A percentile compares a stretch with the other conserved stretches of the same genome.
phyloP scores from a whole-genome alignment of 2,329 filamentous ascomycete genomes.

The Fusarium buharicum region DNA sequence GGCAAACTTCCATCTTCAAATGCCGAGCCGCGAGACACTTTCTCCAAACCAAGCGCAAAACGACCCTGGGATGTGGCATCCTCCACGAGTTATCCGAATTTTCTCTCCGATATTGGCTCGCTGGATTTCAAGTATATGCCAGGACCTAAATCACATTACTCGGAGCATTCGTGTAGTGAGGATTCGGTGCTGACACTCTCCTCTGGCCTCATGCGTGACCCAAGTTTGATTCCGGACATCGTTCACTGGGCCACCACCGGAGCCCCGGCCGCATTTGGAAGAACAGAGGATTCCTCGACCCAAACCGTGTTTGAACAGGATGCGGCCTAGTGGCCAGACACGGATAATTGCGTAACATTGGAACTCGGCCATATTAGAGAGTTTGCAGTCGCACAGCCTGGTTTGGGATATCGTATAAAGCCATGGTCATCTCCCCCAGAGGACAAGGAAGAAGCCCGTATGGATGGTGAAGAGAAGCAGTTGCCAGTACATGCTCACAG shows the following conservation, averaged over 20 bases:
- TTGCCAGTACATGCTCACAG: slow-evolving; percentile 2
- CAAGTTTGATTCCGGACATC: slow-evolving; percentile 18
- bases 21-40: not conserved
- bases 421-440: slow-evolving; percentile 4
- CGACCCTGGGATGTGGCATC: slow-evolving; percentile 15
- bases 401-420: slow-evolving; percentile 5
- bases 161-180: slow-evolving; percentile 12
- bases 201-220: slow-evolving; percentile 10
- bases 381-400: not conserved
- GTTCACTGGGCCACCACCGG: slow-evolving; percentile 15
- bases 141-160: slow-evolving; percentile 20
- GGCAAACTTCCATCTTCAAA: not conserved
- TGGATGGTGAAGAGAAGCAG: not conserved
- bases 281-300: slow-evolving; percentile 8
- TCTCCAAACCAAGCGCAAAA: slow-evolving; percentile 3
- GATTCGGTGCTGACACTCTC: slow-evolving; percentile 21
- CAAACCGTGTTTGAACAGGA: not conserved
- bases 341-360: not conserved
- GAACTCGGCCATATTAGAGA: not conserved
- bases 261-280: not conserved
- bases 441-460: slow-evolving; percentile 6
- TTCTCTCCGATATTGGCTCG: slow-evolving; percentile 10
- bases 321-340: slow-evolving; percentile 7
- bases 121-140: slow-evolving; percentile 28
- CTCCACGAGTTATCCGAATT: slow-evolving; percentile 3